Base-by-base conservation (phyloP, 345 rosid genomes). In the Arabidopsis suecica region DNA sequence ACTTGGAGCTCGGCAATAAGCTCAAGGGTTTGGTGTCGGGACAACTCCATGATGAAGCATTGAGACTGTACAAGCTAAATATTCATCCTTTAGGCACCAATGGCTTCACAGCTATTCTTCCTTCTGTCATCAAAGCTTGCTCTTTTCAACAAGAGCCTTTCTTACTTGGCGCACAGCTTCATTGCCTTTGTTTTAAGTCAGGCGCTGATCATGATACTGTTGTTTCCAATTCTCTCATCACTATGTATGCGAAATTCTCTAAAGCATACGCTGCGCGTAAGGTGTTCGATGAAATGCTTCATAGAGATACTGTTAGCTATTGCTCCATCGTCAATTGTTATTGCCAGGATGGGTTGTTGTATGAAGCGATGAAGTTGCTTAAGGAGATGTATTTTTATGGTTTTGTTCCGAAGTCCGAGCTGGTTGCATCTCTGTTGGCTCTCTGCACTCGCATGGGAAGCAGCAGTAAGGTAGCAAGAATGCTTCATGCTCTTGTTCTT, bases 111-210 rank as follows among this genome's bases (percentile, higher is more conserved):
- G 36, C 71, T 59, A 72, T 88, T 65, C 80, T 86, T 72, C 88
- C 88, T 48, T 80, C 87, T 7, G 42, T 88, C 11, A 72, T 83
- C 82, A 86, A 80, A 81, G 88, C 90, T 20, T 83, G 81, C 72
- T 71, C 83, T 68, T 65, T 65, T 34, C 45, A 75, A 23, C 49
- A 58, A 0, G 61, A 64, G 54, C 59, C 78, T 40, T 63, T 40
- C 8, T 45, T 72, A 58, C 77, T 76, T 18, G 89, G 80, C 69
- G 37, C 64, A 13, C 88, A 86, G 66, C 78, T 86, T 61, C 87
- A 84, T 33, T 63, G 75, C 68, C 9, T 77, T 12, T 82, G 65
- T 48, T 51, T 83, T 75, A 88, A 88, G 62, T 68, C 89, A 9
- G 88, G 88, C 9, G 77, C 83, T 37, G 60, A 66, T 59, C 48